phyloP scores from a whole-genome alignment of 805 yeast species.

The Metschnikowia gelsemii region DNA sequence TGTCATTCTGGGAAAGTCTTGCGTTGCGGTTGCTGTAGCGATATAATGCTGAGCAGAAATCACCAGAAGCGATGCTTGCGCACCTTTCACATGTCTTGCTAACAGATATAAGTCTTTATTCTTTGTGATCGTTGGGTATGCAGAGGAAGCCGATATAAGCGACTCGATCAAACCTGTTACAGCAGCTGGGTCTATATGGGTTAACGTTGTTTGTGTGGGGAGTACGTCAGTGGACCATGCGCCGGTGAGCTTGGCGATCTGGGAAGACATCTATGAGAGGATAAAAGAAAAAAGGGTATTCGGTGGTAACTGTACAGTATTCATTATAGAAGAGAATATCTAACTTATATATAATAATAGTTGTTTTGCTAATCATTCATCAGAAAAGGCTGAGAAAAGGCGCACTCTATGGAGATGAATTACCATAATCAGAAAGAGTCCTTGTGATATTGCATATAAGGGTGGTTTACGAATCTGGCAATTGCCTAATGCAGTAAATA shows the following conservation, averaged over 20 bases:
- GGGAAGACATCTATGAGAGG: slow-evolving; percentile 11
- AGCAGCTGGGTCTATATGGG: slow-evolving; percentile 19
- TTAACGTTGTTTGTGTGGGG: slow-evolving; percentile 22
- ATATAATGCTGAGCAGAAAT: slow-evolving; percentile 21
- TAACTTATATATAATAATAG: neutral
- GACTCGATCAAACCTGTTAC: slow-evolving; percentile 13
- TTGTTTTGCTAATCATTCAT: neutral
- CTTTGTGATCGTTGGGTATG: slow-evolving; percentile 19
- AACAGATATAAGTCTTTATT: slow-evolving; percentile 17
- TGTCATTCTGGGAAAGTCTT: slow-evolving; percentile 21
- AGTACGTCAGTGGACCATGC: slow-evolving; percentile 21
- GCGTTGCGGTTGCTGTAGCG: slow-evolving; percentile 26
- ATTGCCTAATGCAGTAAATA: slow-evolving; percentile 4
- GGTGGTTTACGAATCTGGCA: slow-evolving; percentile 3
- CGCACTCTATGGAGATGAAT: neutral
- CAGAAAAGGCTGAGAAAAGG: neutral
- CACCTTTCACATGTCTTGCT: slow-evolving; percentile 21
- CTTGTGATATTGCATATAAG: slow-evolving; percentile 5
- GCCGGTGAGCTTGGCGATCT: slow-evolving; percentile 17
- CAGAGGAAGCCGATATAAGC: slow-evolving; percentile 17
- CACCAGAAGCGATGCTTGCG: slow-evolving; percentile 24
- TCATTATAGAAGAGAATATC: neutral
- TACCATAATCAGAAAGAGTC: neutral
- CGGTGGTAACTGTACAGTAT: neutral
- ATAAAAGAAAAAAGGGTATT: neutral